Conservation (phyloP, 306 rosid genomes). For the Coriaria nepalensis region DNA sequence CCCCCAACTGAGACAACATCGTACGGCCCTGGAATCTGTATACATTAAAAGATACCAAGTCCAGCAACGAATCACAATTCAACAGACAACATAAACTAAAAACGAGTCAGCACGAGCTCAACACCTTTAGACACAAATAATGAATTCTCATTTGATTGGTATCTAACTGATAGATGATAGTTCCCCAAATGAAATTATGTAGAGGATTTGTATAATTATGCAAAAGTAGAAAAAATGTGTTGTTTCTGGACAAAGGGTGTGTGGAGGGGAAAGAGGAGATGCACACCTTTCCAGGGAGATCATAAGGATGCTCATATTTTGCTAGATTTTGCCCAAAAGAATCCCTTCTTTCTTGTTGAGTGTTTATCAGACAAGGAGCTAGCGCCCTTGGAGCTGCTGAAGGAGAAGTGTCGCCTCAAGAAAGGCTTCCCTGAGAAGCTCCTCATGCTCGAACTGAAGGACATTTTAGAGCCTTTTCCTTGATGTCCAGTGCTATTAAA, state of each 20-base stretch:
- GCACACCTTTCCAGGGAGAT: conserved; percentile 35
- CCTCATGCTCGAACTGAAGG: conserved; percentile 51
- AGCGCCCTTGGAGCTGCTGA: conserved; percentile 56
- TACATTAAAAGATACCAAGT: no score
- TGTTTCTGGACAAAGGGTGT: conserved; percentile 12
- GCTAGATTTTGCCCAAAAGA: conserved; percentile 84
- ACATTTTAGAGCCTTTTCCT: conserved; percentile 37
- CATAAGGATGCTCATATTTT: conserved; percentile 32
- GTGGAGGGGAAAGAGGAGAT: conserved; percentile 1
- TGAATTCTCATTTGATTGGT: no score
- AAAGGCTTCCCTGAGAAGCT: conserved; percentile 57
- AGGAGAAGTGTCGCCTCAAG: conserved; percentile 70
- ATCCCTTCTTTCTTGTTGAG: conserved; percentile 59
- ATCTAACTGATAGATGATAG: no score
- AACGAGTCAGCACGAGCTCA: no score
- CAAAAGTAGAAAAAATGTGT: conserved; percentile 7
- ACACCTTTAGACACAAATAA: no score
- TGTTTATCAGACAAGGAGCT: conserved; percentile 37
- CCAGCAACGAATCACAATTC: no score
- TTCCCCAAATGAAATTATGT: conserved; percentile 5
- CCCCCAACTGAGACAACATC: no score
- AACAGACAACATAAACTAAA: no score
- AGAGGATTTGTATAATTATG: conserved; percentile 4
- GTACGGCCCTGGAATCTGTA: no score
- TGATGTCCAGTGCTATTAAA: conserved; percentile 32